Evolutionary conservation across 1,284 basidiomycete species (phyloP), one percentile per base, ranked within the genome.

Genomic region (Xerocomus nothofagi): DNA sequence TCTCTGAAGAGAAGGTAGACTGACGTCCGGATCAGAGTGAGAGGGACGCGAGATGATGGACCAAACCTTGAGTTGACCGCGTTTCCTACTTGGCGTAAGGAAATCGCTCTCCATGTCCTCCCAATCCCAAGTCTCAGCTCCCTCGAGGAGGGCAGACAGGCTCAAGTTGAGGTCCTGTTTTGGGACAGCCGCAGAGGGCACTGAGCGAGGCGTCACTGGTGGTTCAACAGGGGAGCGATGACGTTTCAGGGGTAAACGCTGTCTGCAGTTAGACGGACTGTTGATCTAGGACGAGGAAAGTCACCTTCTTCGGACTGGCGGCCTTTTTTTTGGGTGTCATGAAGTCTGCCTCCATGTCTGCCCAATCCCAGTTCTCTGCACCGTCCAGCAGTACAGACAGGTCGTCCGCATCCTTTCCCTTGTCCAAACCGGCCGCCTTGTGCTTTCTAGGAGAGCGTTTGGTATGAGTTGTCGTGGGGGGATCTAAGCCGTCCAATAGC

Each of bases 321-420:
- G 26, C 8, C 27, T 44, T 55, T 51, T 73, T 75, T 47, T 73
- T 69, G 12, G 76, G 73, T 27, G 72, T 70, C n/a, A 73, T 44
- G 21, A 72, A 67, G 24, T 69, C 65, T 0, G 47, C 51, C 29
- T 69, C 62, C 61, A 71, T 71, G 49, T 74, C 76, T 30, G 75
- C 68, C 73, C 79, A 77, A 50, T 82, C 78, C 81, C 73, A 74
- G 32, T 54, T 58, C 49, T 82, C 81, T 1, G 78, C 78, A 1
- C 80, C 82, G 41, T 81, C 74, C 10, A 81, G 60, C 11, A 83
- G 70, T 11, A 65, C 56, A 6, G 61, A 47, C 37, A 79, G 57
- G 49, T 80, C 74, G 27, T 41, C 30, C 3, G 2, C 50, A 47
- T 41, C 8, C 9, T 59, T 53, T 31, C 53, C 32, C 21, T 50